These are phyloP conservation scores for Phytophthora brassicae DNA, from an alignment of 352 stramenopile genomes.

Conservation along the genomic window DNA sequence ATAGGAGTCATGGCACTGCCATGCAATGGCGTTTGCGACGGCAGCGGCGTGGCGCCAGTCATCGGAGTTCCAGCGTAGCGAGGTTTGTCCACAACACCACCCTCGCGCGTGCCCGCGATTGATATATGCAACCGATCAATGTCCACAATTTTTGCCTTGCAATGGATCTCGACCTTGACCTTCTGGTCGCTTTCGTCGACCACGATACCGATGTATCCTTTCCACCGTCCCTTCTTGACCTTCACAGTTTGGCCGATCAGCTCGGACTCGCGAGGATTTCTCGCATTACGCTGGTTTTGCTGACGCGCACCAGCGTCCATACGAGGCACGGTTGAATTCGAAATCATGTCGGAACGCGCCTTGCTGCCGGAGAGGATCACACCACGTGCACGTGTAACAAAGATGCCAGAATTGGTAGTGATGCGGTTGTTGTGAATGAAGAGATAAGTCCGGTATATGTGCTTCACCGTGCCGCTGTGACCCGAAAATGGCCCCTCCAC, in stretches of 20 bases:
- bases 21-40: constrained; percentile 83
- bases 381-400: constrained; percentile 81
- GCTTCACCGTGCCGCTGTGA: constrained; percentile 89
- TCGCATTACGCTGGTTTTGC: constrained; percentile 50
- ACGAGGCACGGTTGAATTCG: constrained; percentile 76
- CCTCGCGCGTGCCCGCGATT: constrained; percentile 76
- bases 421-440: constrained; percentile 92
- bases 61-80: constrained; percentile 77
- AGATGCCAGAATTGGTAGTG: constrained; percentile 88
- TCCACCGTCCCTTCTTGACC: constrained; percentile 91
- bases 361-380: constrained; percentile 88
- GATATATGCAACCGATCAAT: constrained; percentile 81
- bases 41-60: constrained; percentile 75
- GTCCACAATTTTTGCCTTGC: constrained; percentile 87
- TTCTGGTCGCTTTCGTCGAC: constrained; percentile 89
- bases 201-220: constrained; percentile 92
- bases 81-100: constrained; percentile 71
- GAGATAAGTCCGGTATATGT: constrained; percentile 89
- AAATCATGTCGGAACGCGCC: constrained; percentile 83
- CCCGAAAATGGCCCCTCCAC: constrained; percentile 81
- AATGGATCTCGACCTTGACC: constrained; percentile 92
- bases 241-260: constrained; percentile 89
- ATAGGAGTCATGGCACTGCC: constrained; percentile 85
- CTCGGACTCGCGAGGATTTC: constrained; percentile 71
- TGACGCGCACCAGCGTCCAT: constrained; percentile 53